A percentile compares a stretch with the other conserved stretches of the same genome.
phyloP scores from a whole-genome alignment of 2,329 filamentous ascomycete genomes.

The Botrytis tulipae region DNA sequence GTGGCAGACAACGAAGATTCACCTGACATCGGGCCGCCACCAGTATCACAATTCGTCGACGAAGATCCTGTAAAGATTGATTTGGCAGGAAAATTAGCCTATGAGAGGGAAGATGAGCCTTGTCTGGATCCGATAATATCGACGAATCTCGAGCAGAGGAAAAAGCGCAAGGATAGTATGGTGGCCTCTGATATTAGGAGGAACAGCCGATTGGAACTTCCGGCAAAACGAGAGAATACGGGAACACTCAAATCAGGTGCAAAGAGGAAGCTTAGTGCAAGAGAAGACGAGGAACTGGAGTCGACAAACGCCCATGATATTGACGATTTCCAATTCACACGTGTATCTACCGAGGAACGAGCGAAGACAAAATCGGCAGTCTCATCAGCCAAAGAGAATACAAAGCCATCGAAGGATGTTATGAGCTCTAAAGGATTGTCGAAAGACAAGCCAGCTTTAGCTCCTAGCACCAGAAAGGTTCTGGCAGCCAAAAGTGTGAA shows the following conservation, averaged over 20 bases:
- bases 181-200: constrained; percentile 25
- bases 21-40: constrained; percentile 66
- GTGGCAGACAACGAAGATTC: constrained; percentile 51
- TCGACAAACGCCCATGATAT: constrained; percentile 38
- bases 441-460: constrained; percentile 29
- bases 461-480: constrained; percentile 32
- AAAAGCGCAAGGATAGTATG: constrained; percentile 38
- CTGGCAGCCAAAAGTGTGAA: constrained; percentile 53
- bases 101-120: constrained; percentile 24
- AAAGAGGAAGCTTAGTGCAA: constrained; percentile 57
- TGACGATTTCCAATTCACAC: constrained; percentile 34
- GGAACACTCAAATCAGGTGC: constrained; percentile 47
- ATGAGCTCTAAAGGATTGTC: constrained; percentile 27
- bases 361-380: constrained; percentile 20
- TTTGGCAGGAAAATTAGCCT: constrained; percentile 41
- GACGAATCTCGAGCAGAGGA: constrained; percentile 39
- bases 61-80: constrained; percentile 55
- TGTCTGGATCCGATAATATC: constrained; percentile 33
- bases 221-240: constrained; percentile 25
- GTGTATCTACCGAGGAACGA: constrained; percentile 36
- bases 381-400: constrained; percentile 17
- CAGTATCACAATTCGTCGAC: constrained; percentile 58
- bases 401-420: constrained; percentile 23
- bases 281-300: constrained; percentile 51
- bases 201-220: constrained; percentile 22